phyloP scores from a whole-genome alignment of 495 filamentous ascomycete species.

The Penicillium chermesinum region DNA sequence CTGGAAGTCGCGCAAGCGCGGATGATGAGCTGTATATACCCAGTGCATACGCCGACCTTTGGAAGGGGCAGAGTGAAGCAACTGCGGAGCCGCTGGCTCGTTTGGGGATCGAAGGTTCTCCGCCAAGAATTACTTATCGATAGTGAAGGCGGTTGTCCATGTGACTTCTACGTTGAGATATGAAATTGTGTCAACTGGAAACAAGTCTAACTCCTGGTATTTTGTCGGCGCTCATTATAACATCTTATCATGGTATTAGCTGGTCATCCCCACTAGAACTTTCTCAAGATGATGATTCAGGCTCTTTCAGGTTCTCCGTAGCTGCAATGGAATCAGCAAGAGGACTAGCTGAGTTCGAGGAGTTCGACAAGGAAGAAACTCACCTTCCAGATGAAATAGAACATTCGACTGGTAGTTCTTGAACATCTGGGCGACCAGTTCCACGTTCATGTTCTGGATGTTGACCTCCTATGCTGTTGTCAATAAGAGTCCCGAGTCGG shows the following conservation, averaged over 20 bases:
- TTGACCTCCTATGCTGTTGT: conserved; percentile 73
- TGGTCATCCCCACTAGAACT: conserved; percentile 4
- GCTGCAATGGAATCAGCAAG: conserved; percentile 40
- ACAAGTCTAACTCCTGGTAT: too few species aligned
- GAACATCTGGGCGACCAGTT: conserved; percentile 98
- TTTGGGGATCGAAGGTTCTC: conserved; percentile 1
- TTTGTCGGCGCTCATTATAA: neutral
- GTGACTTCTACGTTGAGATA: too few species aligned
- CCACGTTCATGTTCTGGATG: conserved; percentile 96
- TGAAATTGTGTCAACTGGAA: too few species aligned
- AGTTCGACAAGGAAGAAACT: conserved; percentile 11
- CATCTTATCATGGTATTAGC: conserved; percentile 10
- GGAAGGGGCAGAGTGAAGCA: conserved; percentile 1
- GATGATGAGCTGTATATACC: neutral
- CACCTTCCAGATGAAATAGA: conserved; percentile 94
- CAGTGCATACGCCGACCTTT: too few species aligned
- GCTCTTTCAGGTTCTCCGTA: conserved; percentile 80
- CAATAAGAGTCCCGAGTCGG: neutral
- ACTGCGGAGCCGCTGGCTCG: neutral
- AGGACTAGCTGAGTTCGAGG: neutral
- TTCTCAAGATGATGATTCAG: conserved; percentile 40
- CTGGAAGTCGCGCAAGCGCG: neutral
- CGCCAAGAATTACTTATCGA: conserved; percentile 13
- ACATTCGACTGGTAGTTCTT: conserved; percentile 99
- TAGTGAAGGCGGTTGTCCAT: neutral